These are phyloP conservation scores for Meyerozyma guilliermondii DNA, from an alignment of 1,139 yeast genomes.

Conservation along the genomic window DNA sequence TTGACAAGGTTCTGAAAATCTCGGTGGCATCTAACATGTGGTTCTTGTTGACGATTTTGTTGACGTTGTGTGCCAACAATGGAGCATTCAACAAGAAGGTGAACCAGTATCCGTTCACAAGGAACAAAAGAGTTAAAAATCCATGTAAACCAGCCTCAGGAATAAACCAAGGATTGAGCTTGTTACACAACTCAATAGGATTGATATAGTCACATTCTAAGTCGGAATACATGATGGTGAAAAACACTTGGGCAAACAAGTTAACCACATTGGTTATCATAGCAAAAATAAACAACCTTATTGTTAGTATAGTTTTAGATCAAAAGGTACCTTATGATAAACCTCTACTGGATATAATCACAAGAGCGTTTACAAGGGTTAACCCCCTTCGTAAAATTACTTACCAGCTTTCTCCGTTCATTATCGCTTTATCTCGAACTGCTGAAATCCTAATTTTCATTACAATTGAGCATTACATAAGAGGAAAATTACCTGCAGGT, in stretches of 20 bases:
- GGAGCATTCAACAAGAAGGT: slow-evolving; percentile 84
- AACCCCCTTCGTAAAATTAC: not conserved
- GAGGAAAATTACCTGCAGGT: not conserved
- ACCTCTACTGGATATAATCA: not conserved
- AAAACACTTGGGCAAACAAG: slow-evolving; percentile 85
- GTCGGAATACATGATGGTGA: slow-evolving; percentile 90
- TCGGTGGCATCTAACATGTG: slow-evolving; percentile 96
- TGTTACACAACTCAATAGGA: slow-evolving; percentile 94
- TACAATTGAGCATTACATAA: not conserved
- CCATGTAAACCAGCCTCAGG: slow-evolving; percentile 92
- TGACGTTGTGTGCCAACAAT: slow-evolving; percentile 73
- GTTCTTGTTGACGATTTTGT: slow-evolving; percentile 69
- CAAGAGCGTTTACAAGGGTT: too few species aligned
- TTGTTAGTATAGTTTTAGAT: not conserved
- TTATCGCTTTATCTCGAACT: not conserved
- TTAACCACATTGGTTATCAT: slow-evolving; percentile 80
- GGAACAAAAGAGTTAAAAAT: slow-evolving; percentile 61
- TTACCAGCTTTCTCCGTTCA: slow-evolving; percentile 2
- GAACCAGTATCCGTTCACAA: slow-evolving; percentile 92
- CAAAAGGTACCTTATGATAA: not conserved
- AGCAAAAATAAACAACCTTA: slow-evolving; percentile 74
- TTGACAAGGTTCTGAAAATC: slow-evolving; percentile 89
- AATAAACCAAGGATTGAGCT: slow-evolving; percentile 79
- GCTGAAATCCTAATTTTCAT: not conserved
- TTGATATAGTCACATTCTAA: slow-evolving; percentile 93